Evolutionary conservation across 2,329 filamentous ascomycete species (phyloP).

Genomic region (Aureobasidium uvarum): DNA sequence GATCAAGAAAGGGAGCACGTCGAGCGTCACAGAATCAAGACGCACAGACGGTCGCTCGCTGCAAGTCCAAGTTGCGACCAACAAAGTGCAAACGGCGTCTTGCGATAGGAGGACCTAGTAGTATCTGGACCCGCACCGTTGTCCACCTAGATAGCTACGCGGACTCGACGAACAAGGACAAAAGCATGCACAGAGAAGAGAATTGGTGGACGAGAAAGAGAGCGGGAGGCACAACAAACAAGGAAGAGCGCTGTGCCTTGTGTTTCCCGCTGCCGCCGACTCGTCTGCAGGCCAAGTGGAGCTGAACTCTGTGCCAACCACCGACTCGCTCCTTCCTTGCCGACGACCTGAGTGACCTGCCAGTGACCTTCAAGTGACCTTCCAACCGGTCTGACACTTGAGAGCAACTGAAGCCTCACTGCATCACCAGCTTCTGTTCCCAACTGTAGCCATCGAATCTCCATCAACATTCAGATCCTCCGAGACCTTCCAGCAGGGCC

Average conservation of each 20-base stretch:
- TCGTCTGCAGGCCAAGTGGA: slow-evolving; percentile 12
- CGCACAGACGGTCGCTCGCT: slow-evolving; percentile 19
- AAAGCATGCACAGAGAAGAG: slow-evolving; percentile 17
- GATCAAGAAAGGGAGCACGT: slow-evolving; percentile 24
- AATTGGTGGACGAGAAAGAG: not conserved
- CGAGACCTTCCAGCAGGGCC: not conserved
- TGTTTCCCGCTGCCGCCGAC: slow-evolving; percentile 17
- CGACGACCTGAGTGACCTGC: not conserved
- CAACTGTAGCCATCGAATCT: not conserved
- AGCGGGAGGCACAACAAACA: slow-evolving; percentile 16
- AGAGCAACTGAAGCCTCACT: not conserved
- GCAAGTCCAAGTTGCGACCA: not conserved
- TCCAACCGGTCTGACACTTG: not conserved
- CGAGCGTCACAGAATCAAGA: slow-evolving; percentile 20
- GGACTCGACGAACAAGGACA: not conserved
- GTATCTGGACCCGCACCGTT: slow-evolving; percentile 15
- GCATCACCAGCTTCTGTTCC: no score
- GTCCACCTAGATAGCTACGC: not conserved
- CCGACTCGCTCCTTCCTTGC: not conserved
- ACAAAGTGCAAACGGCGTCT: slow-evolving; percentile 6
- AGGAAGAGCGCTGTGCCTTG: slow-evolving; percentile 10
- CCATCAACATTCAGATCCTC: not conserved
- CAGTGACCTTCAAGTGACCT: not conserved
- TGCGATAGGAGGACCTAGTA: not conserved
- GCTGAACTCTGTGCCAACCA: slow-evolving; percentile 14